Evolutionary conservation across 306 rosid species (phyloP).

Genomic region (Carpinus viminea): DNA sequence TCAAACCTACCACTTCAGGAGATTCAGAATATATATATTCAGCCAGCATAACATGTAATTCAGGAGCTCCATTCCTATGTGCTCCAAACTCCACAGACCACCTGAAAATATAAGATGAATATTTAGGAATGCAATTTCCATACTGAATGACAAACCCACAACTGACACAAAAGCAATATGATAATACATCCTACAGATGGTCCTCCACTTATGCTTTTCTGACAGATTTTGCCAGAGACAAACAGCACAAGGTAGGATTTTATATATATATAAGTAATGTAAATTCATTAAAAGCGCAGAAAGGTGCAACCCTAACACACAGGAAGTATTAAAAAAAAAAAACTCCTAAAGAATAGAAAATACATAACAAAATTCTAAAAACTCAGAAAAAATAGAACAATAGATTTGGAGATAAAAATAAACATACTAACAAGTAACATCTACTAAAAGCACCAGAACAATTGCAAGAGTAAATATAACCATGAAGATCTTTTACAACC

Average conservation of each 20-base stretch:
- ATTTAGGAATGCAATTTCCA: constrained; percentile 3
- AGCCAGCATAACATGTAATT: constrained; percentile 83
- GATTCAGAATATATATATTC: constrained; percentile 86
- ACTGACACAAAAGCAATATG: neutral
- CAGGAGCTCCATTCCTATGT: constrained; percentile 68
- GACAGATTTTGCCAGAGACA: neutral
- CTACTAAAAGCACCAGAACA: neutral
- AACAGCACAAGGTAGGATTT: neutral
- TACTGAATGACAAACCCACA: neutral
- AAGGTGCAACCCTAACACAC: no score
- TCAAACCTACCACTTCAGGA: constrained; percentile 81
- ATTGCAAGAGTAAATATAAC: neutral
- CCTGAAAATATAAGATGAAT: constrained; percentile 40
- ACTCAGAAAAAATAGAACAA: neutral
- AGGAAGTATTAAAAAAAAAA: no score
- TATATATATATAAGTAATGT: no score
- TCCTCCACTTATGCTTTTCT: neutral
- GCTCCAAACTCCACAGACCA: constrained; percentile 92
- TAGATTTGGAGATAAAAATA: neutral
- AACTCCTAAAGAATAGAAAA: no score
- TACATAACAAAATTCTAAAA: no score
- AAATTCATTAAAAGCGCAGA: no score
- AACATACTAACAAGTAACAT: neutral
- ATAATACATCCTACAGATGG: neutral
- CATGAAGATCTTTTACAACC: neutral